These are phyloP conservation scores for Glarea lozoyensis DNA, from an alignment of 495 filamentous ascomycete species.

Conservation along the genomic window DNA sequence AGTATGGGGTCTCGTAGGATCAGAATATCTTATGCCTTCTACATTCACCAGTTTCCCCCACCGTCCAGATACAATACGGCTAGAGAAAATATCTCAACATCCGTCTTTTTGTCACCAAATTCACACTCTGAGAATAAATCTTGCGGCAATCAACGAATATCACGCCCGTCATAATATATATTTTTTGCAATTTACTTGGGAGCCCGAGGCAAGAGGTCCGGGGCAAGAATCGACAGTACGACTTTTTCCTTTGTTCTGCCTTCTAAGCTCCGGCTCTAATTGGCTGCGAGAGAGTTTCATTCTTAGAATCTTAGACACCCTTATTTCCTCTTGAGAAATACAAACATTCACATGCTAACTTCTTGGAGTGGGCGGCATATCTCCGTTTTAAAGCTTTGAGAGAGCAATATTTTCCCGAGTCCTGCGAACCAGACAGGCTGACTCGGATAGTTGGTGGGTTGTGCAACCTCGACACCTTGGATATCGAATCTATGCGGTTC, in stretches of 20 bases:
- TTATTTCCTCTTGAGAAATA: too few relatives aligned
- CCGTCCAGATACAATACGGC: conserved; percentile 7
- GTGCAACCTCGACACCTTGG: conserved; percentile 6
- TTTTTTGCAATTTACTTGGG: conserved; percentile 9
- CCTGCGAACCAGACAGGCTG: conserved; percentile 4
- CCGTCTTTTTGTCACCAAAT: conserved; percentile 11
- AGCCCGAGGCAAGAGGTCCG: conserved; percentile 10
- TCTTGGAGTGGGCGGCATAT: conserved; percentile 6
- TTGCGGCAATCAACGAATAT: conserved; percentile 17
- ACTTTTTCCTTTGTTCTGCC: too few relatives aligned
- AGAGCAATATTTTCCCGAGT: conserved; percentile 7
- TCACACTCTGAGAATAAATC: conserved; percentile 10
- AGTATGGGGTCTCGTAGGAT: conserved; percentile 9
- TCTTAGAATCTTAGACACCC: too few relatives aligned
- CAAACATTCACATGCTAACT: too few relatives aligned
- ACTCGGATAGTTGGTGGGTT: not conserved
- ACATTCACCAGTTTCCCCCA: conserved; percentile 9
- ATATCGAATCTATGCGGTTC: conserved; percentile 7
- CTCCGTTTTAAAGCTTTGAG: conserved; percentile 1
- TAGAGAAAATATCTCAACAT: conserved; percentile 7
- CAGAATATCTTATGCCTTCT: conserved; percentile 8
- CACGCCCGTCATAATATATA: conserved; percentile 18
- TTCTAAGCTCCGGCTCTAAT: too few relatives aligned
- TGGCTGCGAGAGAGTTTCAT: too few relatives aligned
- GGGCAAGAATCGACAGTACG: too few relatives aligned